These are phyloP conservation scores for Fusarium transvaalense DNA, from an alignment of 2,329 filamentous ascomycete species.

Conservation along the genomic window DNA sequence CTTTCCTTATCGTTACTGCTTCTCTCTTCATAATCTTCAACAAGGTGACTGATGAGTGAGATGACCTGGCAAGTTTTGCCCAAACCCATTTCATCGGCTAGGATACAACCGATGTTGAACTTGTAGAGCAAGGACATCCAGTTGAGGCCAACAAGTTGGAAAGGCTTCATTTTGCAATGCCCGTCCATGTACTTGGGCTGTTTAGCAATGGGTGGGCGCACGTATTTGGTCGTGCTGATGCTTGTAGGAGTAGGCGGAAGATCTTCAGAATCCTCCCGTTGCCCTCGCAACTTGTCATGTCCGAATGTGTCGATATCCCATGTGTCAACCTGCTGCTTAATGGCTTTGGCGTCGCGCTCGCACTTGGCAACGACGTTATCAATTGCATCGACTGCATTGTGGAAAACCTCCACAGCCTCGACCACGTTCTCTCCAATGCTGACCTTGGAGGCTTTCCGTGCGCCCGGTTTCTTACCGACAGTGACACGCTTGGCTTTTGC, in stretches of 20 bases:
- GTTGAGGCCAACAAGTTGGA: constrained; percentile 93
- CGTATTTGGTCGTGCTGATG: constrained; percentile 51
- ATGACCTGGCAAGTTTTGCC: constrained; percentile 99
- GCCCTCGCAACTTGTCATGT: constrained; percentile 52
- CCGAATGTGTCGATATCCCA: constrained; percentile 66
- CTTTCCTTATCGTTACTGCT: constrained; percentile 17
- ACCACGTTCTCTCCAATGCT: constrained; percentile 67
- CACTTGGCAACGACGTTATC: constrained; percentile 84
- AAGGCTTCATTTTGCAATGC: constrained; percentile 85
- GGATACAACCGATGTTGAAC: constrained; percentile 84
- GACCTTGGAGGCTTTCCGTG: constrained; percentile 60
- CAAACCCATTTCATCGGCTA: constrained; percentile 97
- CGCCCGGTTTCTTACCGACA: constrained; percentile 61
- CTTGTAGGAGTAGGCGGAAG: constrained; percentile 60
- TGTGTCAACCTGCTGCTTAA: constrained; percentile 60
- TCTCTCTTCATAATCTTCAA: constrained; percentile 67
- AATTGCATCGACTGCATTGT: constrained; percentile 83
- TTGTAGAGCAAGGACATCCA: constrained; percentile 90
- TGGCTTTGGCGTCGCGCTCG: constrained; percentile 74
- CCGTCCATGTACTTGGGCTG: constrained; percentile 85
- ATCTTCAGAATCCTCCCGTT: constrained; percentile 51
- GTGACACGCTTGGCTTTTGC: constrained; percentile 75
- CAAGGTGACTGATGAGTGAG: constrained; percentile 86
- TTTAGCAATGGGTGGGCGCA: constrained; percentile 60
- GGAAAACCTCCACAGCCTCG: constrained; percentile 74